Conservation (phyloP, 2,329 filamentous ascomycete genomes). For the Colletotrichum simmondsii region DNA sequence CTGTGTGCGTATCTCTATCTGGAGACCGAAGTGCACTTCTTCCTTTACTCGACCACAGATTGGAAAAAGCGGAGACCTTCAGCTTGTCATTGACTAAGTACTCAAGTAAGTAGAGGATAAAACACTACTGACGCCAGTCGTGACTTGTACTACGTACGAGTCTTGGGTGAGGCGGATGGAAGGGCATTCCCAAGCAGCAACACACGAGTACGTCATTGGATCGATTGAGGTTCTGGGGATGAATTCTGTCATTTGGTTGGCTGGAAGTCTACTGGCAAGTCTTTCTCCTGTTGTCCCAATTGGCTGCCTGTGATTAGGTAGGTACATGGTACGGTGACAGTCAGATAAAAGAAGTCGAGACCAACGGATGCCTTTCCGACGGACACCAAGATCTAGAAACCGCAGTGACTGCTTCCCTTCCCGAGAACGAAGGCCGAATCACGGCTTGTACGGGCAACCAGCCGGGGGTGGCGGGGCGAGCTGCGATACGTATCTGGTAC, state of each 20-base stretch:
- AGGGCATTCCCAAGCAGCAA: background rate
- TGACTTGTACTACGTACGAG: slow-evolving; percentile 6
- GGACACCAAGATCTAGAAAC: background rate
- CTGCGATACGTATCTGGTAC: background rate
- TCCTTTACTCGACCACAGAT: background rate
- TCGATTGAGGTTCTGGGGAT: background rate
- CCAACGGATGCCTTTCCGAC: background rate
- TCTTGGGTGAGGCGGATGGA: slow-evolving; percentile 2
- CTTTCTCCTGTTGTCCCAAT: background rate
- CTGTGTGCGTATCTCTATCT: background rate
- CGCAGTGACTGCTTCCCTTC: background rate
- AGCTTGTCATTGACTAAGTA: slow-evolving; percentile 12
- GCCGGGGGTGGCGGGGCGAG: background rate
- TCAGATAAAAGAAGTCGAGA: background rate
- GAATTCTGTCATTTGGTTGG: background rate
- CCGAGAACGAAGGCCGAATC: slow-evolving; percentile 1
- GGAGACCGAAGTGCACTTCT: background rate
- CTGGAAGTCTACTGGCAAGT: background rate
- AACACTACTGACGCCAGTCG: slow-evolving; percentile 17
- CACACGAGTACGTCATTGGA: slow-evolving; percentile 22
- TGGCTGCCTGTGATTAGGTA: background rate
- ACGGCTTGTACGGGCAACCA: background rate
- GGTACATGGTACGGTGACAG: background rate
- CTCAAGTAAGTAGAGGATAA: slow-evolving; percentile 3
- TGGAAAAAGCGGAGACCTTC: slow-evolving; percentile 21